Evolutionary conservation across 768 basidiomycete genomes (phyloP).

Genomic region (Suillus sp.): DNA sequence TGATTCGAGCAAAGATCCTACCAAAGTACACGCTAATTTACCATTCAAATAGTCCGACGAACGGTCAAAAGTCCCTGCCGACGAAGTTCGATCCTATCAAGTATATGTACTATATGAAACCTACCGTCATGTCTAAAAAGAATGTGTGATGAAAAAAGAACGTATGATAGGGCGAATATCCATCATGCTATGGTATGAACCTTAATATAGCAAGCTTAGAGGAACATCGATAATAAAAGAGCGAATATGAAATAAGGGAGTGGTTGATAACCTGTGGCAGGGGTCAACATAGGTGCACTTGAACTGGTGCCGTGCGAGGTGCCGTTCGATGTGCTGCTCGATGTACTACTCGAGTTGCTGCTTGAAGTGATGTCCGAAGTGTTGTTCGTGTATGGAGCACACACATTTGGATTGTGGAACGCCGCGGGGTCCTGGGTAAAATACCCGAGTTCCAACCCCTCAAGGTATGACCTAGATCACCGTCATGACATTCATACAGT

Average conservation of each 20-base stretch:
- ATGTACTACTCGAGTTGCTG: background rate
- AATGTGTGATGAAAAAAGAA: background rate
- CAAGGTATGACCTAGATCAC: slow-evolving; percentile 63
- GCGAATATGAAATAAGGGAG: background rate
- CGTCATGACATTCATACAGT: background rate
- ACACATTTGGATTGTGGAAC: slow-evolving; percentile 58
- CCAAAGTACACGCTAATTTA: background rate
- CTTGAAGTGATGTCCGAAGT: background rate
- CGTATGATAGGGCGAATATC: background rate
- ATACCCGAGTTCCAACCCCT: slow-evolving; percentile 57
- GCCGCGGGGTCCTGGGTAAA: slow-evolving; percentile 62
- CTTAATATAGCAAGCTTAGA: background rate
- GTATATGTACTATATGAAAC: background rate
- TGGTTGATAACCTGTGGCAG: background rate
- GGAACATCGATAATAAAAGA: background rate
- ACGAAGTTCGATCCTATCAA: background rate
- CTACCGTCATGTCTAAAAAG: background rate
- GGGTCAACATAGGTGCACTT: too few species aligned
- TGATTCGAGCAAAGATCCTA: background rate
- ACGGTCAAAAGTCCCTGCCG: background rate
- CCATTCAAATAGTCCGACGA: background rate
- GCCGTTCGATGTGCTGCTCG: background rate
- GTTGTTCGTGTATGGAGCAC: slow-evolving; percentile 48
- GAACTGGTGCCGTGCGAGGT: slow-evolving; percentile 17
- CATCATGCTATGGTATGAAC: background rate